Conservation (phyloP, 2,329 filamentous ascomycete genomes). For the Coniella vitis region DNA sequence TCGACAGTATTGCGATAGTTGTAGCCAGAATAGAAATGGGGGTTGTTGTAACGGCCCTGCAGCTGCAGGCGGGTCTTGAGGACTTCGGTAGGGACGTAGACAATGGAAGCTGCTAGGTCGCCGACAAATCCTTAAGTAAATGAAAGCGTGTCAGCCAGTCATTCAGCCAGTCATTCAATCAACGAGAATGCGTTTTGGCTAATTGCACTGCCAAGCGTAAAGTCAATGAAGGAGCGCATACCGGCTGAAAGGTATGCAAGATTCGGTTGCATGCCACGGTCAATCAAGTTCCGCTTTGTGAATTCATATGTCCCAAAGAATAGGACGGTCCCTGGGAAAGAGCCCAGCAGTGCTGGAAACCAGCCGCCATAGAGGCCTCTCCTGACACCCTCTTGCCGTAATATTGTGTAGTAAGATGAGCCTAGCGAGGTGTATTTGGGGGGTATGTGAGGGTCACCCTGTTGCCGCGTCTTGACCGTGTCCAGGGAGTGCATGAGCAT, state of each 20-base stretch:
- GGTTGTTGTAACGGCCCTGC: conserved; percentile 92
- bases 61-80: conserved; percentile 95
- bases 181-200: too few relatives aligned
- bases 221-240: conserved; percentile 30
- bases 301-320: conserved; percentile 97
- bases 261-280: conserved; percentile 73
- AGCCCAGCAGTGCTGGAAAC: conserved; percentile 81
- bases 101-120: conserved; percentile 81
- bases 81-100: conserved; percentile 96
- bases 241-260: conserved; percentile 81
- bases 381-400: conserved; percentile 80
- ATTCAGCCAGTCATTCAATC: neutral
- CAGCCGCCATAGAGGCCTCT: conserved; percentile 92
- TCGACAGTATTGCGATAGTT: conserved; percentile 86
- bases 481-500: conserved; percentile 99
- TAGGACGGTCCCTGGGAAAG: conserved; percentile 85
- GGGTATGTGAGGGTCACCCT: conserved; percentile 89
- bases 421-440: conserved; percentile 88
- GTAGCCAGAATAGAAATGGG: conserved; percentile 87
- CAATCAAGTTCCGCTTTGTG: conserved; percentile 85
- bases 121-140: conserved; percentile 68
- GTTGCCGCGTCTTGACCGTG: conserved; percentile 96
- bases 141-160: too few relatives aligned
- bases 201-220: neutral
- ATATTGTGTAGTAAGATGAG: conserved; percentile 87